Evolutionary conservation across 2,329 filamentous ascomycete species (phyloP), one percentile per base, ranked within the genome.

Genomic region (Didymella pinodella): DNA sequence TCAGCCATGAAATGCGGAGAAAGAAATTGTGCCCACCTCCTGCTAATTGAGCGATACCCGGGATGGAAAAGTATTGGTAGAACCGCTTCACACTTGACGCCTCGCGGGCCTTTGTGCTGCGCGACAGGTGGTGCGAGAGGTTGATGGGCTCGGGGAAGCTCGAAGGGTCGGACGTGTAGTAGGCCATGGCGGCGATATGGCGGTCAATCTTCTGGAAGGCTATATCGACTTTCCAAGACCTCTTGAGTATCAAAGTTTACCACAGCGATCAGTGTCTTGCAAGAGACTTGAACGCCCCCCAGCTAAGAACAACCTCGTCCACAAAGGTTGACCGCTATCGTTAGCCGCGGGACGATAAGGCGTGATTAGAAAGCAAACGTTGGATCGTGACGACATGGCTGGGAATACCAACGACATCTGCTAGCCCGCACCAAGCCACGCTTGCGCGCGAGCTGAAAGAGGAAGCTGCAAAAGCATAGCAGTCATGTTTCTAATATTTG

Each of bases 11-110:
- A n/a, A 22, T 7, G 5, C 32, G 10, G 51, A 22, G 22, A 18
- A 25, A 7, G 1, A 4, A 28, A n/a, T 47, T 54, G 20, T 22
- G 52, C 61, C n/a, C 74, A 84, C 86, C 86, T 69, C 86, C 86
- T 11, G 86, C 86, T 36, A 88, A 74, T 68, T 88, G 87, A 16
- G 82, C 84, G 65, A 88, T 86, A 34, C 85, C 85, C 0, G 86
- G 86, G 51, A 87, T 86, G 11, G 68, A 63, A 68, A 95, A 95
- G 79, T 91, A 96, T 77, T 92, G 92, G 82, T 97, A 97, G 76
- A 93, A 92, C 36, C 84, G 73, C 81, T 97, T 97, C 75, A 96
- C 84, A 43, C 81, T 81, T 71, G 88, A 95, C 7, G 85, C 81
- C 7, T 81, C 67, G 8, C 92, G 85, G 46, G 85, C 84, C 70